These are phyloP conservation scores for Hymenoscyphus fraxineus DNA, from an alignment of 2,329 filamentous ascomycete genomes.

Conservation along the genomic window DNA sequence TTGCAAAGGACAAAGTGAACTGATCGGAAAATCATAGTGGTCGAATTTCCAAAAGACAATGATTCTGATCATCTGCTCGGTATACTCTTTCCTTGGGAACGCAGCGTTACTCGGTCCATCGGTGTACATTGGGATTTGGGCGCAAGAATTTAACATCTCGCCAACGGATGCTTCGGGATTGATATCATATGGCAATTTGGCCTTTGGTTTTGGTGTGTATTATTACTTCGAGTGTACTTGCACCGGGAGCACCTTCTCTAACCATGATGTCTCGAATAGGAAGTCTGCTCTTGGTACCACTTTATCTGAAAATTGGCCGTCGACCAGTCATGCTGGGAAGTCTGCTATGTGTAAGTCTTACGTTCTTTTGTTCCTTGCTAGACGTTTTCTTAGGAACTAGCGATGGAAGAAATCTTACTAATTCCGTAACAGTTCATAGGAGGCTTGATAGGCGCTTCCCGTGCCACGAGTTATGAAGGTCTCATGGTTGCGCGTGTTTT, in stretches of 20 bases:
- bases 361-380: neutral
- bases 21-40: constrained; percentile 41
- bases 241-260: neutral
- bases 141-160: constrained; percentile 49
- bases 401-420: neutral
- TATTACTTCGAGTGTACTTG: neutral
- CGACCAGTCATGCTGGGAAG: constrained; percentile 27
- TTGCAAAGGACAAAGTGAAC: neutral
- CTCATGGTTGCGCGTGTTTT: constrained; percentile 29
- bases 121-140: constrained; percentile 54
- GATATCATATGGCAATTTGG: constrained; percentile 57
- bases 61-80: constrained; percentile 51
- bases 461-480: constrained; percentile 20
- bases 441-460: constrained; percentile 25
- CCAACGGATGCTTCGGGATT: constrained; percentile 50
- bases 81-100: constrained; percentile 58
- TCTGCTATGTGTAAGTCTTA: constrained; percentile 8
- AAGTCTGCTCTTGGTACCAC: constrained; percentile 52
- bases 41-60: constrained; percentile 50
- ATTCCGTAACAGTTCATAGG: constrained; percentile 17
- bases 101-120: constrained; percentile 53
- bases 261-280: constrained; percentile 29
- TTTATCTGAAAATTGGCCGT: constrained; percentile 44
- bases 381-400: too few relatives aligned
- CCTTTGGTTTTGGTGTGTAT: constrained; percentile 51